Percentiles rank a stretch among this genome's conserved stretches.
These are phyloP conservation scores for Syzygium aqueum DNA, from an alignment of 345 rosid genomes.

Conservation along the genomic window DNA sequence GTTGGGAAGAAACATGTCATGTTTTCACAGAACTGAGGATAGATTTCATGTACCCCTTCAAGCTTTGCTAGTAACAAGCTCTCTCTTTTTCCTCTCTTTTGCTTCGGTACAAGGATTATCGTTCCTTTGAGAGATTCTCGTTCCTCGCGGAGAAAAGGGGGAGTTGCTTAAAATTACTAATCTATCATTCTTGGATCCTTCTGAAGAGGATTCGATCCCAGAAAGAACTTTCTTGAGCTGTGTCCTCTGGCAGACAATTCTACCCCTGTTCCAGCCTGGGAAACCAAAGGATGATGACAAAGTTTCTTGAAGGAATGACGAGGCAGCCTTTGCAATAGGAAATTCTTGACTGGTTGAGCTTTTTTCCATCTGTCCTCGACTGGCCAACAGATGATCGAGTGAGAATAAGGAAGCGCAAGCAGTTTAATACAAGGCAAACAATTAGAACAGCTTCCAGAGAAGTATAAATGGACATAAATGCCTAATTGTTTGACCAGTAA, in stretches of 20 bases:
- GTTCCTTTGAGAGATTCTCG: conserved; percentile 17
- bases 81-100: conserved; percentile 26
- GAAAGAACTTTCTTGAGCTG: conserved; percentile 64
- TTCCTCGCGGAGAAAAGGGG: conserved; percentile 27
- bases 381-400: conserved; percentile 13
- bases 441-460: neutral
- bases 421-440: neutral
- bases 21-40: neutral
- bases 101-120: conserved; percentile 15
- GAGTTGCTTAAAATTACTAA: conserved; percentile 49
- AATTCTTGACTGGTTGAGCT: conserved; percentile 38
- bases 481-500: neutral
- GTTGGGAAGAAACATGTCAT: neutral
- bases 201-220: conserved; percentile 33
- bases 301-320: conserved; percentile 54
- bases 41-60: neutral
- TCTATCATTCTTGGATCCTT: conserved; percentile 21
- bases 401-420: neutral
- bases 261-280: conserved; percentile 80
- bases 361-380: conserved; percentile 70
- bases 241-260: conserved; percentile 75
- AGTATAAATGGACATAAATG: neutral
- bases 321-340: conserved; percentile 60
- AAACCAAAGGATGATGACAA: conserved; percentile 56
- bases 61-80: conserved; percentile 51